Evolutionary conservation across 306 rosid species (phyloP).

Genomic region (Fagus sylvatica): DNA sequence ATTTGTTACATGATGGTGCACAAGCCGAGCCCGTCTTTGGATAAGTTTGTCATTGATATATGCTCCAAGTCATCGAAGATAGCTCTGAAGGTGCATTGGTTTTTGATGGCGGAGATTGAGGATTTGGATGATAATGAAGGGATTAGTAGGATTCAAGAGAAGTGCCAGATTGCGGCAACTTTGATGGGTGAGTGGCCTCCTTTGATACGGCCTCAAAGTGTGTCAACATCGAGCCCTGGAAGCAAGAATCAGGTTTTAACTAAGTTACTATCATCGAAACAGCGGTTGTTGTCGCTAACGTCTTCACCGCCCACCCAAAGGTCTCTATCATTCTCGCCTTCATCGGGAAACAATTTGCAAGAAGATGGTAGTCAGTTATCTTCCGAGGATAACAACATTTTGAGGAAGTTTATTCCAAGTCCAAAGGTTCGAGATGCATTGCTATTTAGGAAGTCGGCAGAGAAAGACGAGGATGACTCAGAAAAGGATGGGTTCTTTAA

Average conservation of each 20-base stretch:
- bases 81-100: slow-evolving; percentile 95
- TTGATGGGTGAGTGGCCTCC: slow-evolving; percentile 90
- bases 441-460: slow-evolving; percentile 78
- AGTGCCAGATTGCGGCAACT: slow-evolving; percentile 87
- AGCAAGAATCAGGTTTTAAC: slow-evolving; percentile 77
- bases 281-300: slow-evolving; percentile 65
- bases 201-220: slow-evolving; percentile 52
- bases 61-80: slow-evolving; percentile 90
- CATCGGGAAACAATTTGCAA: slow-evolving; percentile 50
- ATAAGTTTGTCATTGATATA: slow-evolving; percentile 90
- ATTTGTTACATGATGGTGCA: slow-evolving; percentile 95
- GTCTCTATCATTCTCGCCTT: slow-evolving; percentile 65
- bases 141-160: slow-evolving; percentile 83
- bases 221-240: slow-evolving; percentile 45
- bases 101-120: slow-evolving; percentile 86
- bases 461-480: slow-evolving; percentile 68
- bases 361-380: slow-evolving; percentile 61
- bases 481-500: slow-evolving; percentile 92
- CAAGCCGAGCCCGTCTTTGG: slow-evolving; percentile 92
- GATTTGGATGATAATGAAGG: slow-evolving; percentile 92
- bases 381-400: slow-evolving; percentile 75
- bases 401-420: slow-evolving; percentile 79
- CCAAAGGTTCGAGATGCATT: slow-evolving; percentile 83
- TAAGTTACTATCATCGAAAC: slow-evolving; percentile 73
- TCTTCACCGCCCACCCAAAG: slow-evolving; percentile 65